These are phyloP conservation scores for Rhodotorula sp. DNA, from an alignment of 1,284 basidiomycete genomes.

Conservation along the genomic window DNA sequence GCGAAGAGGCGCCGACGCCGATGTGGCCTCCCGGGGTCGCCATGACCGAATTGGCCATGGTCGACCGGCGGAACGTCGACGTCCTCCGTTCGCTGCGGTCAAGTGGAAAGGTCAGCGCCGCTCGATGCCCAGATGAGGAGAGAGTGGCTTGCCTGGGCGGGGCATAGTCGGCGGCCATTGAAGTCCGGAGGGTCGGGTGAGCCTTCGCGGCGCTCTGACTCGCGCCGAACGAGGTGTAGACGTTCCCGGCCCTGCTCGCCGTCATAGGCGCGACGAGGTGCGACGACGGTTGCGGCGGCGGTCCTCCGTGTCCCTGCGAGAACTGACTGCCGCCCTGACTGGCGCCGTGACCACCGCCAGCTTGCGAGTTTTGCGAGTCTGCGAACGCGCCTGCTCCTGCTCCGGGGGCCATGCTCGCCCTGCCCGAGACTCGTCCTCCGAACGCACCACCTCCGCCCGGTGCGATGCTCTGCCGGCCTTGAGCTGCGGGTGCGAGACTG, in stretches of 20 bases:
- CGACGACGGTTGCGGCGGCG: background rate
- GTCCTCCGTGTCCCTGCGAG: conserved; percentile 31
- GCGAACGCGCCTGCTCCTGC: background rate
- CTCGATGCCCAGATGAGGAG: background rate
- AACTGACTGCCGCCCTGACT: conserved; percentile 19
- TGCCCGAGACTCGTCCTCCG: background rate
- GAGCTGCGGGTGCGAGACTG: conserved; percentile 13
- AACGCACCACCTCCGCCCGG: background rate
- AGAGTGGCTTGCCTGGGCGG: conserved; percentile 21
- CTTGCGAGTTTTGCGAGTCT: conserved; percentile 3
- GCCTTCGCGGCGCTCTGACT: conserved; percentile 26
- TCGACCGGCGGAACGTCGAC: conserved; percentile 33
- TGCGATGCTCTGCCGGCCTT: background rate
- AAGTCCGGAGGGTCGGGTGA: conserved; percentile 10
- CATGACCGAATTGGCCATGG: conserved; percentile 11
- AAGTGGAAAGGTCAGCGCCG: background rate
- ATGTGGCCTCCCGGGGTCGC: conserved; percentile 26
- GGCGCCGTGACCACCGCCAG: background rate
- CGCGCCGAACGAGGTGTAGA: conserved; percentile 6
- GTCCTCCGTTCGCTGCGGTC: conserved; percentile 29
- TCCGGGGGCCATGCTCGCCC: conserved; percentile 13
- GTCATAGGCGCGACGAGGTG: conserved; percentile 22
- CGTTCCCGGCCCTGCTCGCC: conserved; percentile 12
- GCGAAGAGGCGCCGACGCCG: conserved; percentile 11
- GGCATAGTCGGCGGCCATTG: conserved; percentile 24